Evolutionary conservation across 1,284 basidiomycete genomes (phyloP).

Genomic region (Takashimella koratensis): DNA sequence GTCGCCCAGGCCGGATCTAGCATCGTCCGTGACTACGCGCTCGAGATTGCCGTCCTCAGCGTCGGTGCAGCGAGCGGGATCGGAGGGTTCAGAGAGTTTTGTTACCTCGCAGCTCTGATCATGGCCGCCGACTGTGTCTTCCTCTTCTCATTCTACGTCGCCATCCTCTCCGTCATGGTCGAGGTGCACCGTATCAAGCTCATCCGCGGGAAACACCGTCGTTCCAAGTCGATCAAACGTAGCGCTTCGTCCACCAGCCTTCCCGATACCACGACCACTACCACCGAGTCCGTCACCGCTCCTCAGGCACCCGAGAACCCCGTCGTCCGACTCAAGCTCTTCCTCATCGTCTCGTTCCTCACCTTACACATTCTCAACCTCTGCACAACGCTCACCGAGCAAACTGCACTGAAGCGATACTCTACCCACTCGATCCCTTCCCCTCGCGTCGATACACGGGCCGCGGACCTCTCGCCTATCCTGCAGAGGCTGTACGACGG

Average conservation of each 20-base stretch:
- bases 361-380: slow-evolving; percentile 88
- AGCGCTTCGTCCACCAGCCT: slow-evolving; percentile 13
- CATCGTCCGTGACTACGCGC: slow-evolving; percentile 86
- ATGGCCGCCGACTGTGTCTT: slow-evolving; percentile 82
- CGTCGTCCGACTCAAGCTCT: slow-evolving; percentile 81
- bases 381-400: slow-evolving; percentile 82
- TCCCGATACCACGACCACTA: slow-evolving; percentile 4
- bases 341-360: slow-evolving; percentile 83
- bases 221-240: slow-evolving; percentile 19
- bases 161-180: slow-evolving; percentile 88
- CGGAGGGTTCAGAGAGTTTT: slow-evolving; percentile 89
- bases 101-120: slow-evolving; percentile 76
- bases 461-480: slow-evolving; percentile 59
- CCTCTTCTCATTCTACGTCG: slow-evolving; percentile 85
- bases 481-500: slow-evolving; percentile 59
- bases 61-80: slow-evolving; percentile 85
- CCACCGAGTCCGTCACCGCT: slow-evolving; percentile 8
- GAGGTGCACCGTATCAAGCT: slow-evolving; percentile 66
- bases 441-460: slow-evolving; percentile 42
- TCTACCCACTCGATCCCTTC: slow-evolving; percentile 40
- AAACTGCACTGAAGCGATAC: slow-evolving; percentile 61
- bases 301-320: slow-evolving; percentile 59
- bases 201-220: slow-evolving; percentile 50
- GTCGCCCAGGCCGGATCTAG: slow-evolving; percentile 72
- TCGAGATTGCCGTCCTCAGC: slow-evolving; percentile 85